phyloP scores from a whole-genome alignment of 1,284 basidiomycete genomes.

The Athelia sp. region DNA sequence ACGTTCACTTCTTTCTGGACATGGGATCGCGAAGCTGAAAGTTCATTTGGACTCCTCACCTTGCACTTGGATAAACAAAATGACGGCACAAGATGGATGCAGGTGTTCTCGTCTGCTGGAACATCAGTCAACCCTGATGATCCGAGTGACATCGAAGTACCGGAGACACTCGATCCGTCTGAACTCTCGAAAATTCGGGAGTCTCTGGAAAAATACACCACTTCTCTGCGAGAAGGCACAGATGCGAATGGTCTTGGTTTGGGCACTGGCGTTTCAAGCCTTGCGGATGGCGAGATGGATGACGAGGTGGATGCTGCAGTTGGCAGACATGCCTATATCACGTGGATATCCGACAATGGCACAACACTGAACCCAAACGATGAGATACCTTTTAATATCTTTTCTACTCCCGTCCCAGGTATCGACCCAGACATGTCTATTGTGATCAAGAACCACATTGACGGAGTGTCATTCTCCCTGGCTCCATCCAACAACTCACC shows the following conservation, averaged over 20 bases:
- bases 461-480: slow-evolving; percentile 72
- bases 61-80: slow-evolving; percentile 84
- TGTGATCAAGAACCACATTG: slow-evolving; percentile 76
- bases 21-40: slow-evolving; percentile 72
- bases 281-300: slow-evolving; percentile 80
- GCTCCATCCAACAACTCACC: slow-evolving; percentile 21
- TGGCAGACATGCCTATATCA: slow-evolving; percentile 54
- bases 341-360: slow-evolving; percentile 60
- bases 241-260: slow-evolving; percentile 54
- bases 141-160: slow-evolving; percentile 64
- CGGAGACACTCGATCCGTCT: slow-evolving; percentile 85
- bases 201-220: slow-evolving; percentile 81
- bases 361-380: slow-evolving; percentile 29
- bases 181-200: slow-evolving; percentile 79
- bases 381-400: slow-evolving; percentile 42
- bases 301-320: slow-evolving; percentile 74
- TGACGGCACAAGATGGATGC: slow-evolving; percentile 79
- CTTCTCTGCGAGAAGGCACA: slow-evolving; percentile 48
- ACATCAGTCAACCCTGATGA: slow-evolving; percentile 20
- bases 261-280: slow-evolving; percentile 64
- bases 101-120: slow-evolving; percentile 62
- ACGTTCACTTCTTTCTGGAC: slow-evolving; percentile 81
- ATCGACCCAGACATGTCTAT: slow-evolving; percentile 35
- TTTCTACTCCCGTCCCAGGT: slow-evolving; percentile 62
- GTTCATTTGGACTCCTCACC: slow-evolving; percentile 64